Percentiles rank a stretch among this genome's conserved stretches.
phyloP scores from a whole-genome alignment of 2,329 filamentous ascomycete genomes.

The Bipolaris victoriae region DNA sequence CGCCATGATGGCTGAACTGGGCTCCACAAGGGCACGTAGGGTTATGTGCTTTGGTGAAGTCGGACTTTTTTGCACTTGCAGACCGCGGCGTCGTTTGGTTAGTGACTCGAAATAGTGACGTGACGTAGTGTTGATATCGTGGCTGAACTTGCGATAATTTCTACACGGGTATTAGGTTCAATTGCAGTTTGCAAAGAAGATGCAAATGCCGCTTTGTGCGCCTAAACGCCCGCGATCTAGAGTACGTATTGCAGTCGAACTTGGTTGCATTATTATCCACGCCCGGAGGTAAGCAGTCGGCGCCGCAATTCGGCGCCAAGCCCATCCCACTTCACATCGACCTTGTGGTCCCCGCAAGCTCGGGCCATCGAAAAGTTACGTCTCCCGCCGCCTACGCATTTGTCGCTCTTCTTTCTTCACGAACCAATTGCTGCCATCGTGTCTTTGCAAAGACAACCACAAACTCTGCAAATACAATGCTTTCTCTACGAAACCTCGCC shows the following conservation, averaged over 20 bases:
- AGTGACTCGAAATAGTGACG: conserved; percentile 20
- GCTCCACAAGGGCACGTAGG: neutral
- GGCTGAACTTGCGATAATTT: neutral
- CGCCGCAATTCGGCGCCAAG: conserved; percentile 17
- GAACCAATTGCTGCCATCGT: conserved; percentile 1
- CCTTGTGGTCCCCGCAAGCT: conserved; percentile 15
- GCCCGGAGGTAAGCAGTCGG: conserved; percentile 13
- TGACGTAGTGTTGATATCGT: conserved; percentile 14
- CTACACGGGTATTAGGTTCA: neutral
- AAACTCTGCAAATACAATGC: conserved; percentile 42
- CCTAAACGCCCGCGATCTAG: neutral
- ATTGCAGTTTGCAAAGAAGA: neutral
- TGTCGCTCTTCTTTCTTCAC: conserved; percentile 12
- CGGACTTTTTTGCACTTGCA: conserved; percentile 6
- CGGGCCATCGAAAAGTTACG: conserved; percentile 33
- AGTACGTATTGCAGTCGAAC: neutral
- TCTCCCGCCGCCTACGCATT: conserved; percentile 7
- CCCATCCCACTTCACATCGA: conserved; percentile 25
- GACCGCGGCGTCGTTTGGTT: conserved; percentile 17
- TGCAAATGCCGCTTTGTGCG: neutral
- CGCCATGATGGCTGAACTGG: conserved; percentile 27
- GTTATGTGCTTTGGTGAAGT: conserved; percentile 6
- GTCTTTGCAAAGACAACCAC: conserved; percentile 9
- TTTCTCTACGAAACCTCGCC: conserved; percentile 54
- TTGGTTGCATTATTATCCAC: neutral